A percentile compares a stretch with the other conserved stretches of the same genome.
These are phyloP conservation scores for Agrostemma githago DNA, from an alignment of 148 eudicot genomes.

Conservation along the genomic window DNA sequence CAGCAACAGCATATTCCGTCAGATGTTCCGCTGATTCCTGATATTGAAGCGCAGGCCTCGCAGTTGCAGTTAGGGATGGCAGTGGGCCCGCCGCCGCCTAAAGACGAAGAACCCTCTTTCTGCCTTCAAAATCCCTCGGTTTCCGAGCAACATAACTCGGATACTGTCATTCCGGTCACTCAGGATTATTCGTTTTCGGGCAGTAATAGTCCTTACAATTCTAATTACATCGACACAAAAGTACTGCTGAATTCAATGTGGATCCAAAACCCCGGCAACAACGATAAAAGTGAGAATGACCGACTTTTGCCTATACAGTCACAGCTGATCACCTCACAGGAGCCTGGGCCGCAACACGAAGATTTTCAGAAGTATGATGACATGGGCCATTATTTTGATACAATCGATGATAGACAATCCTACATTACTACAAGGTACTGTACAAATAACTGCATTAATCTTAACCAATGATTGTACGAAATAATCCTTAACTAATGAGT, in stretches of 20 bases:
- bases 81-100: slow-evolving; percentile 10
- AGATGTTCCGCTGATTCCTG: background rate
- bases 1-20: slow-evolving; percentile 30
- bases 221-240: slow-evolving; percentile 38
- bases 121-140: slow-evolving; percentile 3
- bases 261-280: slow-evolving; percentile 33
- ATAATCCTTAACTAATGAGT: background rate
- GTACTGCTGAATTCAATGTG: slow-evolving; percentile 39
- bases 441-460: background rate
- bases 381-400: slow-evolving; percentile 58
- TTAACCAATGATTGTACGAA: background rate
- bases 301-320: slow-evolving; percentile 35
- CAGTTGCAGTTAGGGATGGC: slow-evolving; percentile 55
- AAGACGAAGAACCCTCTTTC: background rate
- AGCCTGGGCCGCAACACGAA: slow-evolving; percentile 33
- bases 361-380: slow-evolving; percentile 48
- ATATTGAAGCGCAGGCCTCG: slow-evolving; percentile 23
- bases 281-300: slow-evolving; percentile 22
- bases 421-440: slow-evolving; percentile 58
- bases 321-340: slow-evolving; percentile 29
- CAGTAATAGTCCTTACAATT: slow-evolving; percentile 28
- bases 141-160: slow-evolving; percentile 11
- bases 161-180: slow-evolving; percentile 25
- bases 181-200: slow-evolving; percentile 41
- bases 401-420: slow-evolving; percentile 67